phyloP scores from a whole-genome alignment of 2,329 filamentous ascomycete genomes.

The Xylariales sp. region DNA sequence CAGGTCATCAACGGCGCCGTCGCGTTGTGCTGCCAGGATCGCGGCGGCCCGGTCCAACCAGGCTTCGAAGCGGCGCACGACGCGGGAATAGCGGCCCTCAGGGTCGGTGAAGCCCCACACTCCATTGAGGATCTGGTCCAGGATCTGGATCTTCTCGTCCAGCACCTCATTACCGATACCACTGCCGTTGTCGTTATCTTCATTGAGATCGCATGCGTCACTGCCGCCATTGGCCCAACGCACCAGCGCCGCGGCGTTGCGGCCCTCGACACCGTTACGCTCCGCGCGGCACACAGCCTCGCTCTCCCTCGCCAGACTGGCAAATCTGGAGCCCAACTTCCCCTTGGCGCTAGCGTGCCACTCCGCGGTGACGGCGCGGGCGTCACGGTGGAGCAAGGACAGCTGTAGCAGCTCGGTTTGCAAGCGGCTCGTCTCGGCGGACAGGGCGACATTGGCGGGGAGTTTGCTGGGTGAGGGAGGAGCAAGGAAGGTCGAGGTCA shows the following conservation, averaged over 20 bases:
- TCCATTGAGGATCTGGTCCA: conserved; percentile 53
- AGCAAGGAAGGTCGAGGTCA: conserved; percentile 53
- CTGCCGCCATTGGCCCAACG: conserved; percentile 39
- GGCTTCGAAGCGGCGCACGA: conserved; percentile 53
- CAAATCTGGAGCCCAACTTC: conserved; percentile 43
- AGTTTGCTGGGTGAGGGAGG: conserved; percentile 59
- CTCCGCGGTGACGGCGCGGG: conserved; percentile 34
- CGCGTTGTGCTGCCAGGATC: conserved; percentile 39
- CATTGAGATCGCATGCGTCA: too few species aligned
- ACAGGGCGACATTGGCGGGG: conserved; percentile 54
- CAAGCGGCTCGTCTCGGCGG: conserved; percentile 52
- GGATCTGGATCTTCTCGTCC: conserved; percentile 52
- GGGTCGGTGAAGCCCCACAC: conserved; percentile 54
- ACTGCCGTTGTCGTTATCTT: conserved; percentile 24
- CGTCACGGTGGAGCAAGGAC: conserved; percentile 57
- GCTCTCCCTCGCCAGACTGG: conserved; percentile 27
- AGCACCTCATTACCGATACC: conserved; percentile 30
- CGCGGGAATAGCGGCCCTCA: conserved; percentile 50
- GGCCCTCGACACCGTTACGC: conserved; percentile 39
- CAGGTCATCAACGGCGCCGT: conserved; percentile 28
- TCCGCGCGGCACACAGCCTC: conserved; percentile 31
- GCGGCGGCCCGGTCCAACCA: conserved; percentile 49
- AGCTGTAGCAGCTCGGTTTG: conserved; percentile 64
- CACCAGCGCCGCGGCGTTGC: conserved; percentile 48
- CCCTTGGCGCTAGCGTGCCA: conserved; percentile 55